These are phyloP conservation scores for Colletotrichum liaoningense DNA, from an alignment of 2,329 filamentous ascomycete species.

Conservation along the genomic window DNA sequence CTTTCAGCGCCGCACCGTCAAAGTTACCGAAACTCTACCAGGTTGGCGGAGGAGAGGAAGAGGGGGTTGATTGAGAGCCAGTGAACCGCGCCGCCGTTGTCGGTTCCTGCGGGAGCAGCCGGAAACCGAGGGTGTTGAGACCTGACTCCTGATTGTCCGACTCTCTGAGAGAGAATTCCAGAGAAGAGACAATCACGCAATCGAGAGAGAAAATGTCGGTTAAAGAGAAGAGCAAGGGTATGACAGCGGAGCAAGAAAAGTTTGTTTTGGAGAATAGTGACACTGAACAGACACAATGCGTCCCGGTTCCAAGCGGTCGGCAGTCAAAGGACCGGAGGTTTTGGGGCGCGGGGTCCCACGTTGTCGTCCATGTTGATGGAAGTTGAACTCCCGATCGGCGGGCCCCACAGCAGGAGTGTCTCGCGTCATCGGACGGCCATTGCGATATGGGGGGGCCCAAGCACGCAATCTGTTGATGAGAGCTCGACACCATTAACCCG, in stretches of 20 bases:
- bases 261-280: background rate
- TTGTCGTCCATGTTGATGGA: background rate
- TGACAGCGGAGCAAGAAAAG: background rate
- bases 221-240: background rate
- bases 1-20: background rate
- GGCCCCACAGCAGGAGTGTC: conserved; percentile 13
- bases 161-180: too few relatives aligned
- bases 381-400: background rate
- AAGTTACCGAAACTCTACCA: background rate
- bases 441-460: conserved; percentile 34
- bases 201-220: background rate
- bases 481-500: too few relatives aligned
- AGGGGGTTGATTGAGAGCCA: background rate
- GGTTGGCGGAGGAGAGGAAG: background rate
- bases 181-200: background rate
- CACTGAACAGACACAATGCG: too few relatives aligned
- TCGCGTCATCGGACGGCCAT: conserved; percentile 35
- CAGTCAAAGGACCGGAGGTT: background rate
- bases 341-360: background rate
- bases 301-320: background rate
- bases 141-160: too few relatives aligned
- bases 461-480: conserved; percentile 25
- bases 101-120: background rate
- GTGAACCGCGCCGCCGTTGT: background rate
- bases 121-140: background rate